A percentile compares a stretch with the other conserved stretches of the same genome.
These are phyloP conservation scores for Lyophyllum atratum DNA, from an alignment of 768 basidiomycete species.

Conservation along the genomic window DNA sequence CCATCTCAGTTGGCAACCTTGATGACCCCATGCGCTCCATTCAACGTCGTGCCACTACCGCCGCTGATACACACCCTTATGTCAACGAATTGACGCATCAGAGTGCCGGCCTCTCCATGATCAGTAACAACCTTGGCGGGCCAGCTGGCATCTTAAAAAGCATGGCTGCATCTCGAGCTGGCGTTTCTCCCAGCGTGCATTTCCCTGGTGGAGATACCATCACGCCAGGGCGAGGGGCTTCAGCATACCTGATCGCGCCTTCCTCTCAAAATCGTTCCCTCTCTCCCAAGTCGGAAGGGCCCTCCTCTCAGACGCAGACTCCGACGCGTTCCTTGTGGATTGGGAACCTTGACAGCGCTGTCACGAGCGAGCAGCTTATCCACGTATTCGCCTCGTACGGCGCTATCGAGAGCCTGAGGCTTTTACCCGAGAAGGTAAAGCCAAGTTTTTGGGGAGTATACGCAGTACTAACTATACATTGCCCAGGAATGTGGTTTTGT, in stretches of 20 bases:
- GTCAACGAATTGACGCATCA: conserved; percentile 55
- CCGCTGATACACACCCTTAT: conserved; percentile 58
- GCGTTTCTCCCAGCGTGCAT: conserved; percentile 59
- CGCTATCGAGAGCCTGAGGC: conserved; percentile 91
- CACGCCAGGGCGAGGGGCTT: conserved; percentile 48
- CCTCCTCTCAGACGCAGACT: conserved; percentile 79
- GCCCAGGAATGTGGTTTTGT: conserved; percentile 96
- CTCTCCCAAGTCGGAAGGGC: conserved; percentile 78
- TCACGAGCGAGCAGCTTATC: conserved; percentile 93
- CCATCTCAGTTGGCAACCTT: conserved; percentile 86
- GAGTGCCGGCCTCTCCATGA: conserved; percentile 37
- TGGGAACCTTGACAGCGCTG: conserved; percentile 93
- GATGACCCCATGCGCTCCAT: conserved; percentile 76
- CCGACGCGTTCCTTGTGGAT: conserved; percentile 98
- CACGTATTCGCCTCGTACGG: conserved; percentile 97
- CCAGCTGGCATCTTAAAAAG: conserved; percentile 62
- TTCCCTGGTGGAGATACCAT: conserved; percentile 64
- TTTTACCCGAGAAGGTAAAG: conserved; percentile 93
- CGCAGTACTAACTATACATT: not conserved
- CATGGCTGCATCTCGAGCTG: conserved; percentile 41
- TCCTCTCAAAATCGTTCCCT: conserved; percentile 71
- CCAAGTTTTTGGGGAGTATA: conserved; percentile 10
- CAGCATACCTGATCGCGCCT: conserved; percentile 71
- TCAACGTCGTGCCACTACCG: conserved; percentile 62
- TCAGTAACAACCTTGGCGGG: conserved; percentile 38